A percentile compares a stretch with the other conserved stretches of the same genome.
Conservation (phyloP, 1,139 yeast genomes). For the Yarrowia galli region DNA sequence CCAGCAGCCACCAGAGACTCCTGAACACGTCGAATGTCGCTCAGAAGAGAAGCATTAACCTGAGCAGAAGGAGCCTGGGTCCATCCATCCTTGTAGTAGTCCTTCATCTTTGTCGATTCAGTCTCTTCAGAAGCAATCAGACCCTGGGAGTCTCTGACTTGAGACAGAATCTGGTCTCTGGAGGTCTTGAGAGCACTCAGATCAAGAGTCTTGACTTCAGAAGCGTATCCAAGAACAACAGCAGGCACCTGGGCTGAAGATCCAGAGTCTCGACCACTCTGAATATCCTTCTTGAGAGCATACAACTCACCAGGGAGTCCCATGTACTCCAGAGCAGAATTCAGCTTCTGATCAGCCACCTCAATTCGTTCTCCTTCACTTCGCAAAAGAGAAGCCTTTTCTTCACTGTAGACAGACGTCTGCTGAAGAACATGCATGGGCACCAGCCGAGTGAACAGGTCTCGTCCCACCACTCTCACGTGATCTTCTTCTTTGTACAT, state of each 20-base stretch:
- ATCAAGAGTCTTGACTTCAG: constrained; percentile 44
- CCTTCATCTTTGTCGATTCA: constrained; percentile 49
- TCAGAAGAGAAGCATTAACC: constrained; percentile 52
- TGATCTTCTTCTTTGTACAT: constrained; percentile 58
- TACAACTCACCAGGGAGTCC: constrained; percentile 74
- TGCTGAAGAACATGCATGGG: constrained; percentile 89
- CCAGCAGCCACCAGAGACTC: constrained; percentile 74
- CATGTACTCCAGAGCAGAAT: constrained; percentile 79
- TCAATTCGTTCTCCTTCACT: constrained; percentile 77
- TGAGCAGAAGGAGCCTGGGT: constrained; percentile 53
- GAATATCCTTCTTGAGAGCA: constrained; percentile 55
- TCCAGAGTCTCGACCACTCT: constrained; percentile 10
- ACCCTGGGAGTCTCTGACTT: constrained; percentile 53
- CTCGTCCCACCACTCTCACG: constrained; percentile 58
- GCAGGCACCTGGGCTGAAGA: constrained; percentile 42
- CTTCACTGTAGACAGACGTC: constrained; percentile 86
- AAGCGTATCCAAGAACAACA: constrained; percentile 51
- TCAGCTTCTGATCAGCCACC: constrained; percentile 78
- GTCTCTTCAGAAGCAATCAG: constrained; percentile 52
- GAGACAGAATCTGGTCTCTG: constrained; percentile 39
- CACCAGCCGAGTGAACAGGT: constrained; percentile 75
- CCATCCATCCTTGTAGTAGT: constrained; percentile 52
- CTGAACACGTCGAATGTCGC: constrained; percentile 65
- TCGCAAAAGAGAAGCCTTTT: constrained; percentile 79
- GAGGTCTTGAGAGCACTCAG: constrained; percentile 36